These are phyloP conservation scores for Trichoderma erinaceum DNA, from an alignment of 495 filamentous ascomycete genomes.

Conservation along the genomic window DNA sequence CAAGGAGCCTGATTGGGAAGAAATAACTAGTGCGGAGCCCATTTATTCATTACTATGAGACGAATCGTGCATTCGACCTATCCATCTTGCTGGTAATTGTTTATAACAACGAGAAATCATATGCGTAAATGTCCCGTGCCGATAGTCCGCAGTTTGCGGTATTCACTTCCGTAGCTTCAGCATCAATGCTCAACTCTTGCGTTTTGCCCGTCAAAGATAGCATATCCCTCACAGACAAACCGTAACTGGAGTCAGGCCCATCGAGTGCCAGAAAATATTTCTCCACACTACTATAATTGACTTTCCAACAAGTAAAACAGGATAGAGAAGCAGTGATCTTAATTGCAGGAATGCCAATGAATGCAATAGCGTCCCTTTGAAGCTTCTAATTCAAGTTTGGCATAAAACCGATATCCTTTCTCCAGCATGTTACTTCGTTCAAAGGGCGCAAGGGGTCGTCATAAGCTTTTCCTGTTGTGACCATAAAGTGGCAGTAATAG, in stretches of 20 bases:
- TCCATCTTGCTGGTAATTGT: no score
- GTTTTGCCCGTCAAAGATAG: not conserved
- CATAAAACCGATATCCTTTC: not conserved
- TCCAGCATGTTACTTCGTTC: not conserved
- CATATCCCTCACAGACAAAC: not conserved
- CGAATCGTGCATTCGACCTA: no score
- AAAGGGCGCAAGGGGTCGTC: slow-evolving; percentile 2
- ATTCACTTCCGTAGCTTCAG: not conserved
- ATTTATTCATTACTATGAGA: no score
- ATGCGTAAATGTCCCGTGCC: not conserved
- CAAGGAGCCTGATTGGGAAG: no score
- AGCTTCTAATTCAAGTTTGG: not conserved
- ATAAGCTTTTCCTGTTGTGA: not conserved
- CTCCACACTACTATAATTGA: not conserved
- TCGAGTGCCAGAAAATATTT: not conserved
- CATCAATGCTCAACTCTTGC: not conserved
- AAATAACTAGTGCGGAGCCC: no score
- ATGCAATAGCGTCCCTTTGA: not conserved
- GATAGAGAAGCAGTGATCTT: not conserved
- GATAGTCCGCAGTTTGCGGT: not conserved
- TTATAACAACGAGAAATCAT: not conserved
- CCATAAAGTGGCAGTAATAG: not conserved
- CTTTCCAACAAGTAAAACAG: not conserved
- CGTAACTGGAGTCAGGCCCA: not conserved
- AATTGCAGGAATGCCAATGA: not conserved